phyloP scores from a whole-genome alignment of 345 rosid genomes.

The Heritiera littoralis region DNA sequence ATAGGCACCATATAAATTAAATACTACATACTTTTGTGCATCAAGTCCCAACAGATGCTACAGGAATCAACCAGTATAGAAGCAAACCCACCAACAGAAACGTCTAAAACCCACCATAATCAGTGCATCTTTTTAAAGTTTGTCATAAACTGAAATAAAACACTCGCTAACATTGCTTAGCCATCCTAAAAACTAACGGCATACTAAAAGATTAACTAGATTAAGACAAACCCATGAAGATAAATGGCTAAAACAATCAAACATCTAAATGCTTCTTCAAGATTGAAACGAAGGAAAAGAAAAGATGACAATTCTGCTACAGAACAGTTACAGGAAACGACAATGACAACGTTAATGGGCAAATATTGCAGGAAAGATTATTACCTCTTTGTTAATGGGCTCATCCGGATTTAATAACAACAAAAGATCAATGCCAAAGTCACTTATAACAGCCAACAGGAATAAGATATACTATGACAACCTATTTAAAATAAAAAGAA shows the following conservation, averaged over 20 bases:
- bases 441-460: no score
- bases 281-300: neutral
- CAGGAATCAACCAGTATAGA: neutral
- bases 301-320: neutral
- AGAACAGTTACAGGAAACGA: neutral
- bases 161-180: no score
- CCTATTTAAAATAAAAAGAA: no score
- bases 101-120: neutral
- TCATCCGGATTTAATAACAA: no score
- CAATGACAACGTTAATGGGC: neutral
- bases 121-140: neutral
- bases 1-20: no score
- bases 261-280: neutral
- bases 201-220: neutral
- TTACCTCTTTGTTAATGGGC: neutral
- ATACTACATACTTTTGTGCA: no score
- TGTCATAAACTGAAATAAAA: neutral
- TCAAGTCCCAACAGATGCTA: no score
- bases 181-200: neutral
- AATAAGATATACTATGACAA: no score
- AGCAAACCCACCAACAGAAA: conserved; percentile 5
- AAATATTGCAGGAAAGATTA: neutral
- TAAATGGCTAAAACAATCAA: conserved; percentile 5
- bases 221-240: neutral
- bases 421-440: no score